Evolutionary conservation across 495 filamentous ascomycete genomes (phyloP).

Genomic region (Penicillium atrosanguineum): DNA sequence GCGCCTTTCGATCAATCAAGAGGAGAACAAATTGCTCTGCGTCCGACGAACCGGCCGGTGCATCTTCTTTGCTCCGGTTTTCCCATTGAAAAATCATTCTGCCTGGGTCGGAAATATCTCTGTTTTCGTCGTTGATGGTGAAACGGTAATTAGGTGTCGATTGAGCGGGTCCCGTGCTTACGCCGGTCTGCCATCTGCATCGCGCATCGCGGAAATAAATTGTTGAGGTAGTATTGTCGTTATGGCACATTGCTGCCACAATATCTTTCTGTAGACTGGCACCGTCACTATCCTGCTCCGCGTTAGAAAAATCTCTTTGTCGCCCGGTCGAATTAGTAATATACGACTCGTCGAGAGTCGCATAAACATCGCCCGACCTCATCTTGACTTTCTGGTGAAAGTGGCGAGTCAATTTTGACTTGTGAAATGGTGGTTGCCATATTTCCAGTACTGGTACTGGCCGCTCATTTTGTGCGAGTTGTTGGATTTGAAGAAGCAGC

Average conservation of each 20-base stretch:
- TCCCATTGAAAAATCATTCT: constrained; percentile 29
- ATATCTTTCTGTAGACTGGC: constrained; percentile 10
- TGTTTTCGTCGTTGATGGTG: constrained; percentile 10
- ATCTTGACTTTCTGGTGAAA: constrained; percentile 27
- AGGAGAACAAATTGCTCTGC: constrained; percentile 22
- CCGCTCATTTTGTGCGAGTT: constrained; percentile 26
- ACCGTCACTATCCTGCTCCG: not conserved
- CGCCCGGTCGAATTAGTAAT: constrained; percentile 1
- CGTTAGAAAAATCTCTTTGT: constrained; percentile 9
- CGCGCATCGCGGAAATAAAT: constrained; percentile 21
- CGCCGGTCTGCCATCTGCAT: constrained; percentile 18
- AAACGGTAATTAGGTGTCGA: constrained; percentile 21
- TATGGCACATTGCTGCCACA: constrained; percentile 20
- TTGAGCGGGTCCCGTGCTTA: constrained; percentile 5
- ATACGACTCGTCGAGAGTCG: constrained; percentile 30
- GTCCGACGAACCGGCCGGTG: not conserved
- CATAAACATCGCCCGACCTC: constrained; percentile 31
- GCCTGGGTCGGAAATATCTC: not conserved
- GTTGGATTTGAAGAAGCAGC: constrained; percentile 42
- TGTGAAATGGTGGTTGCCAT: constrained; percentile 34
- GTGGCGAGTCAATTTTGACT: constrained; percentile 21
- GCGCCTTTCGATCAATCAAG: constrained; percentile 23
- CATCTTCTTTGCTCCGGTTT: constrained; percentile 10
- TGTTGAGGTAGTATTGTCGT: not conserved
- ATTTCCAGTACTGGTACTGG: constrained; percentile 37